Conservation (phyloP, 176 grass and related monocot species). For the Ensete glaucum region DNA sequence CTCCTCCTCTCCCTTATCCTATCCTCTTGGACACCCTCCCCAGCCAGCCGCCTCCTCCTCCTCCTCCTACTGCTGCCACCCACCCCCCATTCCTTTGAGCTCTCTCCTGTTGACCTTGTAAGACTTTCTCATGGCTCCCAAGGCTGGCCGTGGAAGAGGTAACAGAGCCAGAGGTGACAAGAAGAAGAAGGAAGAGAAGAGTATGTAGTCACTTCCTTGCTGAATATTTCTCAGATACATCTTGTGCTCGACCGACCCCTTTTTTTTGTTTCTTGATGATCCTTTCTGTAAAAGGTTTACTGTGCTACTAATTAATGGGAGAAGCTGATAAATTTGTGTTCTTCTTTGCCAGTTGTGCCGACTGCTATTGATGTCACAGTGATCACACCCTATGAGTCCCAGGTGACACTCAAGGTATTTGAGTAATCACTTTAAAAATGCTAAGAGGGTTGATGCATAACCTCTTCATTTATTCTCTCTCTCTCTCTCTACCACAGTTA, state of each 20-base stretch:
- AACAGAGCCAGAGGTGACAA: conserved; percentile 58
- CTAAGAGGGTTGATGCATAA: conserved; percentile 12
- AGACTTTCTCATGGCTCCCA: conserved; percentile 63
- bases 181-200: conserved; percentile 98
- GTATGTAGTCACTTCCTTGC: conserved; percentile 8
- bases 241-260: background rate
- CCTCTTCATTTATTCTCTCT: background rate
- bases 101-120: background rate
- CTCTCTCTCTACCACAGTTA: background rate
- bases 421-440: background rate
- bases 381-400: conserved; percentile 63
- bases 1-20: conserved; percentile 8
- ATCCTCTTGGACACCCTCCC: background rate
- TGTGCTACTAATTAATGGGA: too few relatives aligned
- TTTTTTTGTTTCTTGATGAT: background rate
- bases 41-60: background rate
- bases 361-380: conserved; percentile 61
- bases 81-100: background rate
- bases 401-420: conserved; percentile 90
- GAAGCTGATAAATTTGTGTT: too few relatives aligned
- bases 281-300: background rate
- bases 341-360: conserved; percentile 49
- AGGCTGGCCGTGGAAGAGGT: conserved; percentile 67
- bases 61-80: background rate
- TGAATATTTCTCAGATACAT: background rate